Conservation (phyloP, 805 yeast genomes). For the Zygosaccharomyces siamensis region DNA sequence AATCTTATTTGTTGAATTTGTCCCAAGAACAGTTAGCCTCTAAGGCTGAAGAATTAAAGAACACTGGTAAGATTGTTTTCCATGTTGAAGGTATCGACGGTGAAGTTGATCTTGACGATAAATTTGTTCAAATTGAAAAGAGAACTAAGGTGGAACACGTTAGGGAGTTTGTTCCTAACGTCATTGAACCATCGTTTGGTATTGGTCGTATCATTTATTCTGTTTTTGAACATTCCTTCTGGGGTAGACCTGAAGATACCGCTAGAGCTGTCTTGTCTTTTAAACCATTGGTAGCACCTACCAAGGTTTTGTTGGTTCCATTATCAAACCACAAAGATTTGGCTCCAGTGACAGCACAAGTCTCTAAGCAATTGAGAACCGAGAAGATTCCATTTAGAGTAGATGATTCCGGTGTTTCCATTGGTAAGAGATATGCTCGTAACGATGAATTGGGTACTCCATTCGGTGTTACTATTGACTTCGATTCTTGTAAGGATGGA, state of each 20-base stretch:
- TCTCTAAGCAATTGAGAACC: slow-evolving; percentile 66
- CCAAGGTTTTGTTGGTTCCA: slow-evolving; percentile 93
- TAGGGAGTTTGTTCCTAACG: slow-evolving; percentile 94
- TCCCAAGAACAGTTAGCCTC: slow-evolving; percentile 82
- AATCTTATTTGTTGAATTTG: slow-evolving; percentile 67
- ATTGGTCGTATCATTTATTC: slow-evolving; percentile 95
- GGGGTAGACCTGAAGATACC: slow-evolving; percentile 87
- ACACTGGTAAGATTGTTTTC: slow-evolving; percentile 59
- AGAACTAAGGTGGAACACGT: slow-evolving; percentile 80
- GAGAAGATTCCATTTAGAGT: slow-evolving; percentile 90
- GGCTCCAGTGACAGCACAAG: slow-evolving; percentile 65
- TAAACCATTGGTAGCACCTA: slow-evolving; percentile 95
- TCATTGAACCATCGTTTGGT: slow-evolving; percentile 98
- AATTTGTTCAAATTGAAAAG: slow-evolving; percentile 70
- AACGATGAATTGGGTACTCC: slow-evolving; percentile 99
- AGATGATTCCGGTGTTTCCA: slow-evolving; percentile 95
- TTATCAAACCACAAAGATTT: slow-evolving; percentile 78
- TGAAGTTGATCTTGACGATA: slow-evolving; percentile 65
- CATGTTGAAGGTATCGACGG: slow-evolving; percentile 60
- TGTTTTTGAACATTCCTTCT: slow-evolving; percentile 88
- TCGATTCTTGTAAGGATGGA: slow-evolving; percentile 81
- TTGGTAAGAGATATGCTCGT: slow-evolving; percentile 97
- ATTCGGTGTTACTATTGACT: slow-evolving; percentile 95
- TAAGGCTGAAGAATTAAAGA: slow-evolving; percentile 61
- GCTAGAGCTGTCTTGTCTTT: slow-evolving; percentile 88